Percentiles rank a stretch among this genome's conserved stretches.
phyloP scores from a whole-genome alignment of 768 basidiomycete genomes.

The Tricholoma bakamatsutake region DNA sequence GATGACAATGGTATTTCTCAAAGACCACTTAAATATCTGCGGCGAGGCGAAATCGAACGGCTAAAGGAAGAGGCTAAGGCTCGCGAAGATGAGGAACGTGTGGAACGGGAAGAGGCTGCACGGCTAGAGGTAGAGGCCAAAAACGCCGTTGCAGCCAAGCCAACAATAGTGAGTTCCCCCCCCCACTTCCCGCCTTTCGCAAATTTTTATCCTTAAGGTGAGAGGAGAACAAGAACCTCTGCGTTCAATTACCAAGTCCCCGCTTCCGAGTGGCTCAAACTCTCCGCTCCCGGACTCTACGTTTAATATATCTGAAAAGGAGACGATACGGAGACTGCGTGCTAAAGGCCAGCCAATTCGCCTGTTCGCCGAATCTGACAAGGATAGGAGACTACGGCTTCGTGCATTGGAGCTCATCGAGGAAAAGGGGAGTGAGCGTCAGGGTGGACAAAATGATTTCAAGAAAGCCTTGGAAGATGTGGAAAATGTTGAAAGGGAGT shows the following conservation, averaged over 20 bases:
- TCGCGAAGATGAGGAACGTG: slow-evolving; percentile 28
- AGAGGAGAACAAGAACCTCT: slow-evolving; percentile 45
- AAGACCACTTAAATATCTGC: slow-evolving; percentile 83
- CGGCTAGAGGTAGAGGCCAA: slow-evolving; percentile 23
- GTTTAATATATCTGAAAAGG: slow-evolving; percentile 93
- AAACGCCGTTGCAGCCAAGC: slow-evolving; percentile 26
- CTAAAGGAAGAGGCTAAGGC: slow-evolving; percentile 41
- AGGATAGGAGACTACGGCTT: slow-evolving; percentile 83
- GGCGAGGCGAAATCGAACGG: slow-evolving; percentile 83
- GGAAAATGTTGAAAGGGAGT: slow-evolving; percentile 67
- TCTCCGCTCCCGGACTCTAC: slow-evolving; percentile 43
- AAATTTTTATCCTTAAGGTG: slow-evolving; percentile 26
- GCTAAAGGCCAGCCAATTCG: slow-evolving; percentile 92
- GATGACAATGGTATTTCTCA: slow-evolving; percentile 31
- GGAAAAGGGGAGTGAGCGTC: slow-evolving; percentile 74
- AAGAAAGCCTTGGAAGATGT: slow-evolving; percentile 85
- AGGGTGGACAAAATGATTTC: slow-evolving; percentile 92
- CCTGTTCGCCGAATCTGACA: slow-evolving; percentile 92
- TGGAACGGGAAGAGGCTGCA: slow-evolving; percentile 14
- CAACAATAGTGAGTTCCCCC: slow-evolving; percentile 39
- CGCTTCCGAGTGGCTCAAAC: slow-evolving; percentile 30
- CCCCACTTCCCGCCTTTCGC: not conserved
- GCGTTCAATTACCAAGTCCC: slow-evolving; percentile 36
- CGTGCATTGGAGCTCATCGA: slow-evolving; percentile 95
- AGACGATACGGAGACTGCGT: slow-evolving; percentile 84